phyloP scores from a whole-genome alignment of 805 yeast species.

The Starmera caribaea region DNA sequence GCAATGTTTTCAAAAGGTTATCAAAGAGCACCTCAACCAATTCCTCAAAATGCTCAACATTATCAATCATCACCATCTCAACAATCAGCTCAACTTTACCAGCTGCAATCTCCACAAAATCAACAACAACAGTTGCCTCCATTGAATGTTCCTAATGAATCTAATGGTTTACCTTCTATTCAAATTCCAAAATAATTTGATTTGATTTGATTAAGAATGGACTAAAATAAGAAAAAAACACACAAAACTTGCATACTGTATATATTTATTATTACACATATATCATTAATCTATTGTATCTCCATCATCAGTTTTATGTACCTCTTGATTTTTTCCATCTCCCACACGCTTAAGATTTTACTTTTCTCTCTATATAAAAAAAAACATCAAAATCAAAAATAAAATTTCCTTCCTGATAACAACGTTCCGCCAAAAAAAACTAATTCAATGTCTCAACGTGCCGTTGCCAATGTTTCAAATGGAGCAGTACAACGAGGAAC shows the following conservation, averaged over 20 bases:
- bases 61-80: neutral
- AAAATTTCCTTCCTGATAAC: neutral
- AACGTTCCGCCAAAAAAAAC: neutral
- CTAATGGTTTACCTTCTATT: too few relatives aligned
- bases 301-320: too few relatives aligned
- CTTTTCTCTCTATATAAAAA: too few relatives aligned
- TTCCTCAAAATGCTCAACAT: neutral
- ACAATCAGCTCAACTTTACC: neutral
- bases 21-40: neutral
- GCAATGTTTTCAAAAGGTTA: constrained; percentile 21
- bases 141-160: neutral
- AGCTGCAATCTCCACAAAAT: neutral
- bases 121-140: neutral
- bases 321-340: too few relatives aligned
- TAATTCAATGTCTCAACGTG: neutral
- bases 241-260: too few relatives aligned
- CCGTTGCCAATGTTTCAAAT: neutral
- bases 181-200: too few relatives aligned
- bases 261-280: too few relatives aligned
- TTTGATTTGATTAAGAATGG: too few relatives aligned
- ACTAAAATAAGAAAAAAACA: too few relatives aligned
- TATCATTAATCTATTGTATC: too few relatives aligned
- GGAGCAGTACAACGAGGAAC: neutral
- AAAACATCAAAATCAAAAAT: too few relatives aligned
- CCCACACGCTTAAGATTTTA: too few relatives aligned